phyloP scores from a whole-genome alignment of 192 early-diverging fungal genomes.

The Coemansia sp. region DNA sequence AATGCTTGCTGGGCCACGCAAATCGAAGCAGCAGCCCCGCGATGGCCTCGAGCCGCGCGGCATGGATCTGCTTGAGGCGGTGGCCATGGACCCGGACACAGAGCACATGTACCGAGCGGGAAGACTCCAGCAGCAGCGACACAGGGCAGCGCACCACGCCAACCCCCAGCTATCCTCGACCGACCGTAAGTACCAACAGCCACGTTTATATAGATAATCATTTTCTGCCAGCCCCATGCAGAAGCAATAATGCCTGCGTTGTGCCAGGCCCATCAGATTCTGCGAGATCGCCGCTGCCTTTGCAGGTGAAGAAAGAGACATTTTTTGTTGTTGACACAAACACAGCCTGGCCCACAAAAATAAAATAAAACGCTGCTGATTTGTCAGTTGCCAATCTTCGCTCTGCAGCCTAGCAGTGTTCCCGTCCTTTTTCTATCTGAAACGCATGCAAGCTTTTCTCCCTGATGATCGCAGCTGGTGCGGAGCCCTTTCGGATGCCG shows the following conservation, averaged over 20 bases:
- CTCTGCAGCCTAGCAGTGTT: background rate
- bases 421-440: background rate
- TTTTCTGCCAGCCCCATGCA: too few species aligned
- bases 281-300: background rate
- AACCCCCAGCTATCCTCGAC: slow-evolving; percentile 1
- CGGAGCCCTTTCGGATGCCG: slow-evolving; percentile 2
- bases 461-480: background rate
- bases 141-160: slow-evolving; percentile 27
- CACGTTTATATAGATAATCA: background rate
- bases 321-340: background rate
- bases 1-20: slow-evolving; percentile 25
- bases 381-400: too few species aligned
- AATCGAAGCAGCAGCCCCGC: slow-evolving; percentile 10
- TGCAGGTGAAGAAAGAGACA: background rate
- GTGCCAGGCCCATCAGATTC: background rate
- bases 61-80: slow-evolving; percentile 27
- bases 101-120: slow-evolving; percentile 13
- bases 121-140: slow-evolving; percentile 22
- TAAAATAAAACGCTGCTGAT: background rate
- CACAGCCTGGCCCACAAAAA: background rate
- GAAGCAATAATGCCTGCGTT: too few species aligned
- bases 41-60: background rate
- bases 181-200: slow-evolving; percentile 28
- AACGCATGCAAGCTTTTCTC: background rate
- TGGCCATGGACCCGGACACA: slow-evolving; percentile 23